These are phyloP conservation scores for Cladophialophora bantiana DNA, from an alignment of 2,329 filamentous ascomycete genomes.

Conservation along the genomic window DNA sequence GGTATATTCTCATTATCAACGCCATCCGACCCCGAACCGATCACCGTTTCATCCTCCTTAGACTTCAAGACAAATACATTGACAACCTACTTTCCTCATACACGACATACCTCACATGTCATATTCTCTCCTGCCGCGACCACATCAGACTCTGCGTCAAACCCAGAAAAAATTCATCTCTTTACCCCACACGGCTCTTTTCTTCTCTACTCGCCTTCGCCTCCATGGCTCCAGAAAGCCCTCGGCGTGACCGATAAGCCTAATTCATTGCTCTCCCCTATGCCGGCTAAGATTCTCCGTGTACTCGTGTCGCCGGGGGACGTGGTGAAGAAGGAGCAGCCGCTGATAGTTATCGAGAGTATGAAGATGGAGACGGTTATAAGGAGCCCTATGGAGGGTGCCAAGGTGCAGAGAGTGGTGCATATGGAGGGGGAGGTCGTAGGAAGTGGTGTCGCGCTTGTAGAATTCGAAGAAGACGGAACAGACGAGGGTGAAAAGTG, in stretches of 20 bases:
- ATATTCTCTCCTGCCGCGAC: conserved; percentile 52
- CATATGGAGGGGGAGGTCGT: conserved; percentile 82
- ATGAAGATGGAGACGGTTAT: conserved; percentile 93
- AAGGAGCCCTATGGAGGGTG: conserved; percentile 73
- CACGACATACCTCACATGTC: conserved; percentile 79
- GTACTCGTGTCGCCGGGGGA: conserved; percentile 88
- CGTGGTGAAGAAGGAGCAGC: conserved; percentile 80
- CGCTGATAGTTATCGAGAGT: conserved; percentile 87
- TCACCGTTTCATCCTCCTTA: conserved; percentile 58
- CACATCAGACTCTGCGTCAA: conserved; percentile 35
- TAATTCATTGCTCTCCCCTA: conserved; percentile 87
- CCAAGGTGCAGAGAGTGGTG: conserved; percentile 71
- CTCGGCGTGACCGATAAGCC: conserved; percentile 79
- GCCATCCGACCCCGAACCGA: conserved; percentile 45
- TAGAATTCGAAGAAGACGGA: conserved; percentile 69
- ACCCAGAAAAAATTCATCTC: conserved; percentile 65
- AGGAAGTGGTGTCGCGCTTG: conserved; percentile 76
- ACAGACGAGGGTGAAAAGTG: background rate
- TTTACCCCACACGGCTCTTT: conserved; percentile 74
- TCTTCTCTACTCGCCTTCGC: conserved; percentile 62
- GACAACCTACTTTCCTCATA: conserved; percentile 80
- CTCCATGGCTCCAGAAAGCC: conserved; percentile 86
- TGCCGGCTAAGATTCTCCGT: conserved; percentile 95
- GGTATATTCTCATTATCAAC: conserved; percentile 59
- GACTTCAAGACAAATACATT: conserved; percentile 59